Evolutionary conservation across 164 flowering plant genomes (phyloP).

Genomic region (Dillenia turbinata): DNA sequence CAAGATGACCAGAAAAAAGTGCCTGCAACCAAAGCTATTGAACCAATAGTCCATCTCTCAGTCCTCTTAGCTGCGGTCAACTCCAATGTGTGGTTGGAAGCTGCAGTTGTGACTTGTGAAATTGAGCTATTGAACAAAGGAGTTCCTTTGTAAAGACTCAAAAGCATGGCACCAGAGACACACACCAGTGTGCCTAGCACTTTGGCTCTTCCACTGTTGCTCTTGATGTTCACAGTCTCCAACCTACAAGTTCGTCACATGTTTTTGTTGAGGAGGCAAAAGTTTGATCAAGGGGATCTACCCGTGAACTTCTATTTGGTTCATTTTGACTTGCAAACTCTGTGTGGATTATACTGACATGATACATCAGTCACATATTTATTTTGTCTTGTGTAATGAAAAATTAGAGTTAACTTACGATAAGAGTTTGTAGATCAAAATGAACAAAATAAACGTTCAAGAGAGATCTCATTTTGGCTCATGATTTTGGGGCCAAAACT

Average conservation of each 20-base stretch:
- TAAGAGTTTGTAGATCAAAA: no score
- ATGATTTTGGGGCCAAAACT: no score
- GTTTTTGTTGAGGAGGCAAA: background rate
- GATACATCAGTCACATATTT: no score
- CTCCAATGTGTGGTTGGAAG: slow-evolving; percentile 6
- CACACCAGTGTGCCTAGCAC: slow-evolving; percentile 57
- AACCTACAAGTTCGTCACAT: slow-evolving; percentile 31
- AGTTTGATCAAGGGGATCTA: background rate
- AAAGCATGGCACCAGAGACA: slow-evolving; percentile 58
- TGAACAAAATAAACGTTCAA: no score
- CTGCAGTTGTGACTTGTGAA: slow-evolving; percentile 6
- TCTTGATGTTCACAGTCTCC: slow-evolving; percentile 55
- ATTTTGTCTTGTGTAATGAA: no score
- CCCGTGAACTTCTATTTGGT: no score
- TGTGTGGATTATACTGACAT: no score
- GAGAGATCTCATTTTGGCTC: no score
- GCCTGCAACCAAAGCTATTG: slow-evolving; percentile 40
- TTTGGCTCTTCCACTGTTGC: slow-evolving; percentile 62
- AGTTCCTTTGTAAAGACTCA: slow-evolving; percentile 64
- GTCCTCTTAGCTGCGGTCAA: slow-evolving; percentile 11
- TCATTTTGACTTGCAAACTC: no score
- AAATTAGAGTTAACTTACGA: no score
- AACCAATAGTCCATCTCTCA: slow-evolving; percentile 53
- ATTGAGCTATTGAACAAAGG: slow-evolving; percentile 31
- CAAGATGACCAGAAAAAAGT: slow-evolving; percentile 74